Base-by-base conservation (phyloP, 805 yeast genomes). In the Wickerhamomyces ciferrii region DNA sequence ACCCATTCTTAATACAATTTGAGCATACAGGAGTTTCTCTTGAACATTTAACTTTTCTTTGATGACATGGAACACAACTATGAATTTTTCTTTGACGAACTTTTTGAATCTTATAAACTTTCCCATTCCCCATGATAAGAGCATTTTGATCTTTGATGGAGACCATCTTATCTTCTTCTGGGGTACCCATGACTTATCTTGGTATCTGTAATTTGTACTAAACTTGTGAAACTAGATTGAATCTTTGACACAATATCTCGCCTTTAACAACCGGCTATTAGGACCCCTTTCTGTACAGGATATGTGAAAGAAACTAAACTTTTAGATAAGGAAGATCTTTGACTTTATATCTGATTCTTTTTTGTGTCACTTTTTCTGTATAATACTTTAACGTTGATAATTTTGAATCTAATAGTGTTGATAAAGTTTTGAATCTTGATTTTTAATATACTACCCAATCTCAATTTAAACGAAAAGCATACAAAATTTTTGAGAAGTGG, bases 21-120 rank as follows among this genome's bases (percentile, higher is more conserved):
- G 66, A 63, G 52, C 84, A 81, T 2, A 67, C 58, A 2, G 84
- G 84, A 20, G 65, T 72, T 11, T 66, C 76, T 51, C 82, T 63
- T 1, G 79, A 68, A 54, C 85, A 80, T 54, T 76, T 78, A 52
- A 78, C 72, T 58, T 79, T 79, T 51, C 77, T 72, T 38, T 76
- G 71, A 55, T 80, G 83, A 54, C 86, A 80, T 41, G 82, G 67
- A 15, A 76, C 72, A 58, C 86, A 80, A 44, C 78, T 71, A 39
- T 75, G 66, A 39, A 81, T 79, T 54, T 74, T 74, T 45, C 87
- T 59, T 59, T 81, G 87, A 50, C 87, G 72, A 3, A 81, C 67
- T 48, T 76, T 78, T 53, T 81, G 87, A 17, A 79, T 75, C 59
- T 81, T 81, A 68, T 76, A 75, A 7, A 79, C 75, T 51, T 75